phyloP scores from a whole-genome alignment of 2,329 filamentous ascomycete genomes.

The Allantophomopsis lycopodina region DNA sequence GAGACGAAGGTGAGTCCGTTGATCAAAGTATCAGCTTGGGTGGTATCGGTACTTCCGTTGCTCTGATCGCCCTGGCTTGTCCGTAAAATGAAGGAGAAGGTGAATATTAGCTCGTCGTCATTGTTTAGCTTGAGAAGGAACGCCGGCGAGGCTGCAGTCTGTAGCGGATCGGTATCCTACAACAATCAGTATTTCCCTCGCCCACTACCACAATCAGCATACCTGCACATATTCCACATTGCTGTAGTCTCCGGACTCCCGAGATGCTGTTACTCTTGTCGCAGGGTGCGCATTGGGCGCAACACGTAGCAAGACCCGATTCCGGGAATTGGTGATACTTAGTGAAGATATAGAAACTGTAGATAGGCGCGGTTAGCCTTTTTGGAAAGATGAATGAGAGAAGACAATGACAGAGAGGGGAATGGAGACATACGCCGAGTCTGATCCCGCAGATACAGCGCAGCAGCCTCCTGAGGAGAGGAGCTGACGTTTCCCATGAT shows the following conservation, averaged over 20 bases:
- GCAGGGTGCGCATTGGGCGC: slow-evolving; percentile 81
- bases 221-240: slow-evolving; percentile 91
- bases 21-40: slow-evolving; percentile 57
- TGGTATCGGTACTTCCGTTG: slow-evolving; percentile 29
- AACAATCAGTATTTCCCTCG: background rate
- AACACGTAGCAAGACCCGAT: slow-evolving; percentile 64
- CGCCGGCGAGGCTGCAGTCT: slow-evolving; percentile 36
- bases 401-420: slow-evolving; percentile 4
- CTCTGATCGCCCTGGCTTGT: slow-evolving; percentile 27
- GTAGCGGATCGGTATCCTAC: slow-evolving; percentile 62
- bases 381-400: background rate
- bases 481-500: slow-evolving; percentile 89
- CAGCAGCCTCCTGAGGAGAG: slow-evolving; percentile 68
- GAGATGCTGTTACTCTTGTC: slow-evolving; percentile 58
- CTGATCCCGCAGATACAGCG: slow-evolving; percentile 82
- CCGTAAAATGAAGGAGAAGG: slow-evolving; percentile 76
- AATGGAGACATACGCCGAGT: slow-evolving; percentile 56
- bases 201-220: slow-evolving; percentile 15
- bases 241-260: slow-evolving; percentile 57
- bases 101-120: slow-evolving; percentile 86
- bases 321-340: slow-evolving; percentile 65
- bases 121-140: slow-evolving; percentile 81
- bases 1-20: slow-evolving; percentile 87
- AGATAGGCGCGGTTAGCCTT: too few relatives aligned
- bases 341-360: slow-evolving; percentile 80